Percentiles rank a stretch among this genome's conserved stretches.
These are phyloP conservation scores for Umbelopsis sp. DNA, from an alignment of 192 early-diverging fungal genomes.

Conservation along the genomic window DNA sequence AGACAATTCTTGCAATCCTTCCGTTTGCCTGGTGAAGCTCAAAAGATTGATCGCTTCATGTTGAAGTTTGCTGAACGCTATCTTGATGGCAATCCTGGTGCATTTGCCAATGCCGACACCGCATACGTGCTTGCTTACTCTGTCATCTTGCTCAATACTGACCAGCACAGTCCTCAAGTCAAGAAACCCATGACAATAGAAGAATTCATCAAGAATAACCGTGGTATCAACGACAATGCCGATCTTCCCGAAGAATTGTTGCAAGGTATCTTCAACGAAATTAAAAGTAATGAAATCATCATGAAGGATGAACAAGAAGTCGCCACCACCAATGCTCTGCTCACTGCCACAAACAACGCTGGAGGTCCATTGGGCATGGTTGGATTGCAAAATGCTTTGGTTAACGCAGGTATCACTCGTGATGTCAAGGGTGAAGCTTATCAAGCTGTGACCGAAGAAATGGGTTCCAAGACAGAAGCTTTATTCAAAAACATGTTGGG, in stretches of 20 bases:
- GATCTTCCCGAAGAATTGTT: conserved; percentile 78
- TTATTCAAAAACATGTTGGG: conserved; percentile 64
- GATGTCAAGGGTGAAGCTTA: conserved; percentile 57
- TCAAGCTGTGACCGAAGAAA: conserved; percentile 61
- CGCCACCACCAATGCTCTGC: conserved; percentile 53
- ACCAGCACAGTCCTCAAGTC: conserved; percentile 86
- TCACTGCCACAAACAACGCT: conserved; percentile 35
- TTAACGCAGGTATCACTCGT: conserved; percentile 38
- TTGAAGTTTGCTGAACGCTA: conserved; percentile 96
- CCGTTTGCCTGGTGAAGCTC: conserved; percentile 89
- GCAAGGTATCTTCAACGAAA: conserved; percentile 79
- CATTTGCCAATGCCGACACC: conserved; percentile 88
- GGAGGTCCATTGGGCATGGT: conserved; percentile 47
- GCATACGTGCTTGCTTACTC: conserved; percentile 94
- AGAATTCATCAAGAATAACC: conserved; percentile 91
- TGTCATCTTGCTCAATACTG: conserved; percentile 93
- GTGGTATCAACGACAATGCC: conserved; percentile 87
- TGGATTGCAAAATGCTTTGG: conserved; percentile 43
- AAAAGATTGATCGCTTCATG: conserved; percentile 98
- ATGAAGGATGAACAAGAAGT: conserved; percentile 88
- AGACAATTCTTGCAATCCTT: conserved; percentile 85
- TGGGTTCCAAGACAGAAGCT: conserved; percentile 74
- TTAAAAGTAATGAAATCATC: conserved; percentile 83
- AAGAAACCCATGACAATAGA: conserved; percentile 82
- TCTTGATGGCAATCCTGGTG: conserved; percentile 76